These are phyloP conservation scores for Corynascus novoguineensis DNA, from an alignment of 495 filamentous ascomycete species.

Conservation along the genomic window DNA sequence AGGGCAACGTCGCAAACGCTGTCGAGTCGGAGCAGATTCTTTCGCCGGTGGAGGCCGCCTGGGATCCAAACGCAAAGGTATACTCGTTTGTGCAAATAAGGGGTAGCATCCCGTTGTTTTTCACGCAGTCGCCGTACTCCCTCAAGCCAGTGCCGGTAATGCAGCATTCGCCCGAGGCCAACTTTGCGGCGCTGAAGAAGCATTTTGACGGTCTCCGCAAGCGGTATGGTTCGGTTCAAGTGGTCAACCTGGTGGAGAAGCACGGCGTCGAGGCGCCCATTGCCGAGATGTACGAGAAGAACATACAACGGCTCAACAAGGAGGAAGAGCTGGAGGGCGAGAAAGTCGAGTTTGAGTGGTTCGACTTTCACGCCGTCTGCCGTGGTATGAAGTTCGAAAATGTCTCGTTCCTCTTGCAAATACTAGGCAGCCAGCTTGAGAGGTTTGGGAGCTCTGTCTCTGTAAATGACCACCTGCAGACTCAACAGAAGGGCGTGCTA, in stretches of 20 bases:
- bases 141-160: slow-evolving; percentile 82
- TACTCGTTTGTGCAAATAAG: slow-evolving; percentile 82
- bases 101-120: slow-evolving; percentile 87
- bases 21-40: slow-evolving; percentile 95
- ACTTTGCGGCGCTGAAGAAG: slow-evolving; percentile 67
- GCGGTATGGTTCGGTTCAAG: slow-evolving; percentile 69
- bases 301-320: slow-evolving; percentile 57
- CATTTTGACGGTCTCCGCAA: slow-evolving; percentile 65
- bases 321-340: slow-evolving; percentile 45
- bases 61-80: slow-evolving; percentile 55
- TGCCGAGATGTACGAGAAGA: slow-evolving; percentile 68
- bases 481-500: slow-evolving; percentile 65
- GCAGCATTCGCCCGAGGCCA: slow-evolving; percentile 69
- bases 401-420: slow-evolving; percentile 68
- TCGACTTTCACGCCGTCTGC: slow-evolving; percentile 87
- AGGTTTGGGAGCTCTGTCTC: slow-evolving; percentile 59
- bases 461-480: slow-evolving; percentile 41
- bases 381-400: slow-evolving; percentile 97
- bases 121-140: slow-evolving; percentile 86
- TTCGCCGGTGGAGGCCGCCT: slow-evolving; percentile 50
- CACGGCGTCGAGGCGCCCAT: slow-evolving; percentile 71
- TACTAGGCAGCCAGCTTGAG: slow-evolving; percentile 57
- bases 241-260: slow-evolving; percentile 83
- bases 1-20: slow-evolving; percentile 79
- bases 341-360: slow-evolving; percentile 75